Evolutionary conservation across 306 rosid genomes (phyloP), one percentile per base, ranked within the genome.

Genomic region (Prinsepia uniflora): DNA sequence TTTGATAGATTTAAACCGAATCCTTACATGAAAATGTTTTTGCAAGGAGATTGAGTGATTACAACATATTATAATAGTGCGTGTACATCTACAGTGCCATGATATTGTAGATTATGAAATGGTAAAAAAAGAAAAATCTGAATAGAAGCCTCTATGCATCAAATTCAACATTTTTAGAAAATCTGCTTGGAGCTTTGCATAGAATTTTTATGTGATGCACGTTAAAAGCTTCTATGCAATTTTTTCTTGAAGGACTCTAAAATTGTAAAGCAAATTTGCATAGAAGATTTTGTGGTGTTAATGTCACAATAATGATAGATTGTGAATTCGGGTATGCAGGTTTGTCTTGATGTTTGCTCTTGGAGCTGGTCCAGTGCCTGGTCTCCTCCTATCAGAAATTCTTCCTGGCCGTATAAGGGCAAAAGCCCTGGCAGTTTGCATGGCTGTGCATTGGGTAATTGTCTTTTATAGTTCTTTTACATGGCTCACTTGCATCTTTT

Each of bases 281-380:
- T 42, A 44, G 67, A 19, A 47, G 75, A 55, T 72, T 56, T 68
- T n/a, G 34, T 70, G 34, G 48, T 72, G 20, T 72, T 41, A 42
- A 65, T 67, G 39, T 60, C 57, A 13, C 64, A 36, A 52, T 48
- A 65, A 65, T 74, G 60, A 74, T 80, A 73, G 80, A 73, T 65
- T 17, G 47, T 18, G 68, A 63, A 64, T 8, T 67, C 67, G 45
- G 65, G 52, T 69, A 57, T 82, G 84, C 85, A 90, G 97, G 83
- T 88, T 78, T 76, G 97, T 90, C 64, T 61, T 86, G 10, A 70
- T 83, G 52, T 88, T 90, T 79, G 54, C 92, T 68, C 72, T 88
- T 0, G 97, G 97, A 36, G 97, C 95, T 53, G 92, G 97, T 77
- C 96, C 96, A 17, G 92, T 88, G 70, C 97, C 97, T 52, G 58